These are phyloP conservation scores for Metschnikowia kofuensis DNA, from an alignment of 805 yeast genomes.

Conservation along the genomic window DNA sequence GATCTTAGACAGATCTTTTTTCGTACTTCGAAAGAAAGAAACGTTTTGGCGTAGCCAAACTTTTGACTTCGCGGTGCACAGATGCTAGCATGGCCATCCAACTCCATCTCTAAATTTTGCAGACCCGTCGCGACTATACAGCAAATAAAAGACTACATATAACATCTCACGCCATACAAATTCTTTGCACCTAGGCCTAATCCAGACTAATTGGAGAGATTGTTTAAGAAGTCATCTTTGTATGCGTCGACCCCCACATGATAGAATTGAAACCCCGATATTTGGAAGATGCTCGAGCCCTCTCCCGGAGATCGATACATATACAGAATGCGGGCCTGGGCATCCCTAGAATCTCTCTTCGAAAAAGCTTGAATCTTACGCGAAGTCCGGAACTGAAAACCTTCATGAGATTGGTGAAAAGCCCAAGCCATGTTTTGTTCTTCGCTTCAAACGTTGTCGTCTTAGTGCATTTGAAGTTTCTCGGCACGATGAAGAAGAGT, in stretches of 20 bases:
- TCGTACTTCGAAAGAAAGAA: too few species aligned
- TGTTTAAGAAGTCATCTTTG: too few species aligned
- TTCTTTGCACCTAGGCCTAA: not conserved
- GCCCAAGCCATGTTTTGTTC: conserved; percentile 18
- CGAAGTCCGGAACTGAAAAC: conserved; percentile 12
- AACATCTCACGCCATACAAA: not conserved
- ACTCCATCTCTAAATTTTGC: too few species aligned
- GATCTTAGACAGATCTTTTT: too few species aligned
- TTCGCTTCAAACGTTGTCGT: conserved; percentile 18
- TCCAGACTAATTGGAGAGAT: not conserved
- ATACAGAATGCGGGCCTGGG: conserved; percentile 8
- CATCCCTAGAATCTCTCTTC: conserved; percentile 4
- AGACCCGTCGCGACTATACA: not conserved
- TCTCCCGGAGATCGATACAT: conserved; percentile 8
- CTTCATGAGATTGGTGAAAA: conserved; percentile 13
- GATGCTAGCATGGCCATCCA: too few species aligned
- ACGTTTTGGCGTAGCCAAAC: too few species aligned
- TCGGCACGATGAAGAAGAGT: conserved; percentile 10
- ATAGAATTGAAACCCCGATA: not conserved
- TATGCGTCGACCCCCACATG: not conserved
- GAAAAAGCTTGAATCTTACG: conserved; percentile 4
- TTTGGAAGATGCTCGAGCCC: not conserved
- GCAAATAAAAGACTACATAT: not conserved
- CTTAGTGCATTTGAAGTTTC: conserved; percentile 14
- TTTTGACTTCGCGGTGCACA: too few species aligned